Evolutionary conservation across 257 asterid species (phyloP).

Genomic region (Eucommia ulmoides): DNA sequence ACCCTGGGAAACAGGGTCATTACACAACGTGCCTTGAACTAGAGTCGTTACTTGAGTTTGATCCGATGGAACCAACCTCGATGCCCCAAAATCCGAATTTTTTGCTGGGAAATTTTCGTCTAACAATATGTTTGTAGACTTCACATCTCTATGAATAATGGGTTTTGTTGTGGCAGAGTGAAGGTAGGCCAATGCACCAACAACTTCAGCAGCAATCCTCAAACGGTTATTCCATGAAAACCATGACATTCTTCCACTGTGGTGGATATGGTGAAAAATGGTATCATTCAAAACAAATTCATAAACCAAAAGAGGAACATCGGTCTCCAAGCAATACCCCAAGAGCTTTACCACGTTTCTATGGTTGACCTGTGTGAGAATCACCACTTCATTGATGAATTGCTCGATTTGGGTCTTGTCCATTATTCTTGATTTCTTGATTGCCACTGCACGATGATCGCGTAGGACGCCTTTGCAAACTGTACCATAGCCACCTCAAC

Average conservation of each 20-base stretch:
- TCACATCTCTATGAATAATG: too few relatives aligned
- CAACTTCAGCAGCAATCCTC: conserved; percentile 55
- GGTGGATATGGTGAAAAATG: conserved; percentile 43
- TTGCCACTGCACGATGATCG: conserved; percentile 45
- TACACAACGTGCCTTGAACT: too few relatives aligned
- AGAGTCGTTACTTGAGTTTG: too few relatives aligned
- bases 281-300: conserved; percentile 62
- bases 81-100: too few relatives aligned
- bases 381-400: conserved; percentile 64
- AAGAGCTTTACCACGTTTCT: conserved; percentile 60
- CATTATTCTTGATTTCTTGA: conserved; percentile 50
- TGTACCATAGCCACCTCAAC: conserved; percentile 64
- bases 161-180: too few relatives aligned
- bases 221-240: conserved; percentile 54
- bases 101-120: too few relatives aligned
- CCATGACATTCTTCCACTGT: conserved; percentile 22
- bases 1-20: too few relatives aligned
- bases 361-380: conserved; percentile 69
- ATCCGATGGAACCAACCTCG: too few relatives aligned
- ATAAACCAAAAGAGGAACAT: conserved; percentile 60
- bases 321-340: too few relatives aligned
- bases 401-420: conserved; percentile 55
- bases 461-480: conserved; percentile 57
- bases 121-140: conserved; percentile 67
- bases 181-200: conserved; percentile 57